Conservation (phyloP, 805 yeast genomes). For the Danielia reshetovae region DNA sequence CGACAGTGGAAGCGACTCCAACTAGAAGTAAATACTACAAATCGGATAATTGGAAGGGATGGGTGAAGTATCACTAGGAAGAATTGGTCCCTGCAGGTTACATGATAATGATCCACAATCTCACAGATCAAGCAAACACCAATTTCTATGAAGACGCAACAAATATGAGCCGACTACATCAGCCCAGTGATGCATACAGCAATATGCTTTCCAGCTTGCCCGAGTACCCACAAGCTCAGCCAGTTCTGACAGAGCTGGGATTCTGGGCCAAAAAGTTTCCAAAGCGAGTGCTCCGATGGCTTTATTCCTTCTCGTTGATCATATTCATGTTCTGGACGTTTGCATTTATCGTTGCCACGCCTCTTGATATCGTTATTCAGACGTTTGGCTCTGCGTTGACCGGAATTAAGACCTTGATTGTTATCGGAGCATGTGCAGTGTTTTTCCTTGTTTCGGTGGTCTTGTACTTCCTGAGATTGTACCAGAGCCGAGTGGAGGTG, state of each 20-base stretch:
- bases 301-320: slow-evolving; percentile 42
- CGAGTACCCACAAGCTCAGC: neutral
- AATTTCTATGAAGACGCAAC: too few species aligned
- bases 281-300: slow-evolving; percentile 31
- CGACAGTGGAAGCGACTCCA: too few species aligned
- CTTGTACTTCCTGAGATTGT: slow-evolving; percentile 56
- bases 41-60: too few species aligned
- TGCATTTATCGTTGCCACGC: slow-evolving; percentile 66
- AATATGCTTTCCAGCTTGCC: neutral
- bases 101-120: too few species aligned
- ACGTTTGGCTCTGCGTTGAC: slow-evolving; percentile 51
- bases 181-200: too few species aligned
- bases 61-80: too few species aligned
- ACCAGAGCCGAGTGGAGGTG: slow-evolving; percentile 52
- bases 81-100: too few species aligned
- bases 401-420: slow-evolving; percentile 78
- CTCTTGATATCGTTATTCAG: slow-evolving; percentile 71
- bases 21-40: too few species aligned
- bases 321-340: slow-evolving; percentile 34
- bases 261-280: neutral
- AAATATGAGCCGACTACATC: too few species aligned
- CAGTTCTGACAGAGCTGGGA: neutral
- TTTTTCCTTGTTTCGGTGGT: slow-evolving; percentile 49
- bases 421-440: slow-evolving; percentile 64
- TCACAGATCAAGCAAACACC: too few species aligned